These are phyloP conservation scores for Chalara sp. DNA, from an alignment of 2,329 filamentous ascomycete species.

Conservation along the genomic window DNA sequence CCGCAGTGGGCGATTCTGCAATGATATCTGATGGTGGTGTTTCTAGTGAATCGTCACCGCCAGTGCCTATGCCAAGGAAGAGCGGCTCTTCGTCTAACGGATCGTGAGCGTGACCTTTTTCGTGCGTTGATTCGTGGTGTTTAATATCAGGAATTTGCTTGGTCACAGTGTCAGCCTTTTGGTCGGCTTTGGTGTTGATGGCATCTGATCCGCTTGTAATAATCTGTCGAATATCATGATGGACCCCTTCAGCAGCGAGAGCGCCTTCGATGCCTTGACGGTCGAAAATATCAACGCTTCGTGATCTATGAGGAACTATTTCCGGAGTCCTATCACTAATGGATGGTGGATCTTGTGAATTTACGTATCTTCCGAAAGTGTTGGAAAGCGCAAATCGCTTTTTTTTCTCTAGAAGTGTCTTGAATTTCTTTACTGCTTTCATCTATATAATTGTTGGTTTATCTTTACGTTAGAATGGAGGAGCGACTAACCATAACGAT, in stretches of 20 bases:
- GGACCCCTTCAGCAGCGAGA: conserved; percentile 46
- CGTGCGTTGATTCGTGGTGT: conserved; percentile 29
- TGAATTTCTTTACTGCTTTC: conserved; percentile 88
- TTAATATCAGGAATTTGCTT: too few species aligned
- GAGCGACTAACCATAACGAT: conserved; percentile 63
- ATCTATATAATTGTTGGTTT: conserved; percentile 44
- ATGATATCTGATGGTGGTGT: conserved; percentile 43
- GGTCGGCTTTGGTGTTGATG: background rate
- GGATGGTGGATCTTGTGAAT: conserved; percentile 39
- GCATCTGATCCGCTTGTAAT: too few species aligned
- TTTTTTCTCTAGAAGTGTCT: conserved; percentile 57
- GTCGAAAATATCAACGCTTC: conserved; percentile 44
- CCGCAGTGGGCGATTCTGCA: conserved; percentile 77
- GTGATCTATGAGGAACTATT: conserved; percentile 30
- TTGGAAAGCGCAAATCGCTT: conserved; percentile 46
- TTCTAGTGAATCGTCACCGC: conserved; percentile 35
- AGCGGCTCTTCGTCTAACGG: conserved; percentile 54
- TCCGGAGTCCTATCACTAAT: conserved; percentile 43
- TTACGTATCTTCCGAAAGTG: conserved; percentile 49
- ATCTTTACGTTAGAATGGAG: background rate
- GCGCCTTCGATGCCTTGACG: conserved; percentile 40
- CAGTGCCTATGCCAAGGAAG: conserved; percentile 72
- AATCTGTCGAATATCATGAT: conserved; percentile 32
- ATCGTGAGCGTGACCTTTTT: conserved; percentile 58
- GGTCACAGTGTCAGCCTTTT: conserved; percentile 9